A percentile compares a stretch with the other conserved stretches of the same genome.
Conservation (phyloP, 495 filamentous ascomycete species). For the Aspergillus nanangensis region DNA sequence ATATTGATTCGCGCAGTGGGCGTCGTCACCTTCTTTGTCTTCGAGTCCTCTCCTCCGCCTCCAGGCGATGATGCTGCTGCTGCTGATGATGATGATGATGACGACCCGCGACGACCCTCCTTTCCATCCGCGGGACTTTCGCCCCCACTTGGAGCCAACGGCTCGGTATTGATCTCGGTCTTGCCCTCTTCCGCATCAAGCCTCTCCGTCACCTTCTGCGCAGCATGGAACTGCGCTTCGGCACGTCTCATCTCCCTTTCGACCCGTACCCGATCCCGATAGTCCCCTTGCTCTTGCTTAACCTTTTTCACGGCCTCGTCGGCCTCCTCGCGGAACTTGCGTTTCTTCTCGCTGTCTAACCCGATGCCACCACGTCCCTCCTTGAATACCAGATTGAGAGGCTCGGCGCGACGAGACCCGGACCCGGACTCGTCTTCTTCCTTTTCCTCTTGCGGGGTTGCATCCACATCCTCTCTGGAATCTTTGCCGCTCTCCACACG, state of each 20-base stretch:
- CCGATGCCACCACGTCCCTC: constrained; percentile 86
- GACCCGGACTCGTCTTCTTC: neutral
- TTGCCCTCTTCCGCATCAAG: constrained; percentile 56
- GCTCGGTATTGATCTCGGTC: too few relatives aligned
- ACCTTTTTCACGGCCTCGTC: constrained; percentile 56
- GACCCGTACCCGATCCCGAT: constrained; percentile 63
- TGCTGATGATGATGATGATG: too few relatives aligned
- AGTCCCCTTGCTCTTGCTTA: constrained; percentile 67
- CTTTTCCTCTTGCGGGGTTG: neutral
- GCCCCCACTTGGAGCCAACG: too few relatives aligned
- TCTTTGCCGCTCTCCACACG: too few relatives aligned
- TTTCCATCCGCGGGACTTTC: too few relatives aligned
- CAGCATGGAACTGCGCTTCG: constrained; percentile 64
- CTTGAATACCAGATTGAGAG: constrained; percentile 65
- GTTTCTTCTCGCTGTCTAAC: constrained; percentile 73
- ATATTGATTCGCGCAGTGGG: constrained; percentile 64
- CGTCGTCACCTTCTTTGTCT: constrained; percentile 29
- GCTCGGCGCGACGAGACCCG: constrained; percentile 47
- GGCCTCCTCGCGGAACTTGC: constrained; percentile 66
- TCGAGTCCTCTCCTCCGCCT: constrained; percentile 11
- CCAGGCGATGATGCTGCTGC: constrained; percentile 1
- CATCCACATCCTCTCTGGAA: too few relatives aligned
- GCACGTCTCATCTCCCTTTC: constrained; percentile 67
- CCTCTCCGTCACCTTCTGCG: constrained; percentile 77
- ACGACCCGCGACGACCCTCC: too few relatives aligned